These are phyloP conservation scores for Rhytidiadelphus loreus DNA, from an alignment of 225 moss, liverwort and hornwort species.

Conservation along the genomic window DNA sequence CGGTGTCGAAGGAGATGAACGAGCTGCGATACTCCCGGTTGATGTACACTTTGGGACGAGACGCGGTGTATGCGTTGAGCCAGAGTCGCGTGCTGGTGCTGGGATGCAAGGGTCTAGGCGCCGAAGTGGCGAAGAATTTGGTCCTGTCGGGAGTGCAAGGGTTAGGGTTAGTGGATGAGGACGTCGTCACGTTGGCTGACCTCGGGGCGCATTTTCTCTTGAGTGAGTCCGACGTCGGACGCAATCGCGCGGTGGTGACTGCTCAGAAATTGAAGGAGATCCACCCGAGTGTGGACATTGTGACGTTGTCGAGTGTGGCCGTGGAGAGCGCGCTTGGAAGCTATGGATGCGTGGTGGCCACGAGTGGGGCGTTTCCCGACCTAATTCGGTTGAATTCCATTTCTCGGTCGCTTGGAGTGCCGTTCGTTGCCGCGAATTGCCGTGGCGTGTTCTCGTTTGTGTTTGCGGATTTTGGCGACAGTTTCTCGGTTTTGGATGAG, in stretches of 20 bases:
- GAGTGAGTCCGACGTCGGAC: slow-evolving; percentile 63
- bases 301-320: slow-evolving; percentile 37
- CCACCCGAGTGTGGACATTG: slow-evolving; percentile 47
- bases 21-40: slow-evolving; percentile 47
- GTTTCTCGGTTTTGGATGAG: slow-evolving; percentile 68
- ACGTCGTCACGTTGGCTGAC: slow-evolving; percentile 55
- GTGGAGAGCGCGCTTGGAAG: slow-evolving; percentile 52
- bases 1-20: slow-evolving; percentile 27
- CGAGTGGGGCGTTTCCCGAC: slow-evolving; percentile 44
- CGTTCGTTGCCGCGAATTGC: slow-evolving; percentile 54
- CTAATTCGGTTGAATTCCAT: slow-evolving; percentile 55
- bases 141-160: slow-evolving; percentile 70
- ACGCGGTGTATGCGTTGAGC: slow-evolving; percentile 20
- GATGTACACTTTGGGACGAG: slow-evolving; percentile 32
- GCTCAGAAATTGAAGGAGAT: slow-evolving; percentile 77
- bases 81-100: slow-evolving; percentile 49
- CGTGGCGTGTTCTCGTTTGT: slow-evolving; percentile 75
- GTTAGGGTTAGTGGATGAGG: slow-evolving; percentile 87
- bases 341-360: slow-evolving; percentile 73
- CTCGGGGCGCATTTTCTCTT: slow-evolving; percentile 76
- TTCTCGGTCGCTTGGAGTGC: slow-evolving; percentile 78
- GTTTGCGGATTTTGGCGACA: slow-evolving; percentile 83
- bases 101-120: slow-evolving; percentile 79
- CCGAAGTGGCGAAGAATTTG: slow-evolving; percentile 92
- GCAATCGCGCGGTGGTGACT: slow-evolving; percentile 65